Conservation (phyloP, 495 filamentous ascomycete species). For the Bathelium albidoporum region DNA sequence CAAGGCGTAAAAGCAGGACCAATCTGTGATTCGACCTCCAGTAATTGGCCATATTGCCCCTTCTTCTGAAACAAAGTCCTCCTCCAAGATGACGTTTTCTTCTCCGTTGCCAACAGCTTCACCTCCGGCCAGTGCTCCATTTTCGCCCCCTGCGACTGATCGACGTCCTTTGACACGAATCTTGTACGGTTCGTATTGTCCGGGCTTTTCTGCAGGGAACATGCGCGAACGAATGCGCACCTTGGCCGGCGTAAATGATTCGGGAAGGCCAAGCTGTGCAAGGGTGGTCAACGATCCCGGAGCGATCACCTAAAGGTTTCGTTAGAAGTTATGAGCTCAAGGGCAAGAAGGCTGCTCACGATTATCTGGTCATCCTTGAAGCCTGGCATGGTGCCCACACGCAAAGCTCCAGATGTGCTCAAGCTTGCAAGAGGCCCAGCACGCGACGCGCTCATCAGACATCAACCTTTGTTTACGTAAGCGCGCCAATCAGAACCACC, state of each 20-base stretch:
- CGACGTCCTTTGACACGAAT: constrained; percentile 49
- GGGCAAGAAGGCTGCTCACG: constrained; percentile 34
- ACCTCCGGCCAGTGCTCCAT: background rate
- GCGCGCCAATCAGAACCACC: background rate
- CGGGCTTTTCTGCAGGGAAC: constrained; percentile 71
- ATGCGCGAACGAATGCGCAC: constrained; percentile 81
- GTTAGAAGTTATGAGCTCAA: constrained; percentile 12
- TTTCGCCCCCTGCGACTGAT: background rate
- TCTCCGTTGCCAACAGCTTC: constrained; percentile 21
- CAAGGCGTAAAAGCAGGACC: constrained; percentile 85
- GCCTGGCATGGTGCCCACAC: constrained; percentile 44
- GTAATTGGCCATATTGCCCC: constrained; percentile 81
- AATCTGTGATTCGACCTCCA: constrained; percentile 75
- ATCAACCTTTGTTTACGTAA: background rate
- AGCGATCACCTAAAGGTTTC: constrained; percentile 62
- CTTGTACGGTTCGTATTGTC: constrained; percentile 75
- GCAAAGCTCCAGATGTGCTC: background rate
- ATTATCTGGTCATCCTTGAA: constrained; percentile 72
- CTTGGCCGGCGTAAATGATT: constrained; percentile 78
- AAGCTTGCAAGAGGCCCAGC: background rate
- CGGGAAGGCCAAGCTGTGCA: constrained; percentile 84
- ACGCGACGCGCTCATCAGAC: background rate
- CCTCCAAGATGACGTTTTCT: constrained; percentile 52
- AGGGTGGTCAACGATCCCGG: constrained; percentile 89
- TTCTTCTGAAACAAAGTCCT: constrained; percentile 77